A percentile compares a stretch with the other conserved stretches of the same genome.
These are phyloP conservation scores for Suillus subaureus DNA, from an alignment of 768 basidiomycete species.

Conservation along the genomic window DNA sequence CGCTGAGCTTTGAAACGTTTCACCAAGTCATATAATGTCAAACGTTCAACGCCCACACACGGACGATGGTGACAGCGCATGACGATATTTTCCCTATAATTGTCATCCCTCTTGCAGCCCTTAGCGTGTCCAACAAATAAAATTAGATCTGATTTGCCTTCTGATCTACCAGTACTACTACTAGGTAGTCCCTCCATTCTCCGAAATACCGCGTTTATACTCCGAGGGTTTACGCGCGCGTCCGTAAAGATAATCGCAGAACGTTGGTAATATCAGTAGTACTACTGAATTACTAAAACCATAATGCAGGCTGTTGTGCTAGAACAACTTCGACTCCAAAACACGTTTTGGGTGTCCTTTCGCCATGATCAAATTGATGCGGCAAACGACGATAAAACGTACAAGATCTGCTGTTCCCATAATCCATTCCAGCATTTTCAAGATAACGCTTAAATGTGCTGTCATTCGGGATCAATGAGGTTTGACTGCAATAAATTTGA, in stretches of 20 bases:
- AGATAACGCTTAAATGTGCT: slow-evolving; percentile 5
- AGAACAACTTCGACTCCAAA: slow-evolving; percentile 7
- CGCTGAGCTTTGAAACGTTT: background rate
- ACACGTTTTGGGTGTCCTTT: background rate
- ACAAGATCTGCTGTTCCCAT: background rate
- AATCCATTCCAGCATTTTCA: background rate
- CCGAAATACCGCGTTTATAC: background rate
- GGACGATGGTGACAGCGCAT: background rate
- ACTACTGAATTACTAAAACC: background rate
- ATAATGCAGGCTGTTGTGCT: background rate
- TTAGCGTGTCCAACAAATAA: background rate
- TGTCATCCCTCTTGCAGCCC: background rate
- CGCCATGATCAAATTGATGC: background rate
- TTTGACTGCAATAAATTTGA: background rate
- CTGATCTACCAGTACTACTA: background rate
- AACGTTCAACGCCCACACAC: background rate
- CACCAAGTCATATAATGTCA: background rate
- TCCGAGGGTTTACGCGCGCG: slow-evolving; percentile 2
- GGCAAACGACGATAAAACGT: slow-evolving; percentile 1
- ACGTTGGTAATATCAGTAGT: background rate
- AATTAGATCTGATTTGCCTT: background rate
- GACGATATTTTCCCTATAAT: background rate
- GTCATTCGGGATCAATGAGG: slow-evolving; percentile 5
- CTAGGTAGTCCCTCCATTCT: background rate
- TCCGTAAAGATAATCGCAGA: background rate